A percentile compares a stretch with the other conserved stretches of the same genome.
Conservation (phyloP, 208 protist genomes). For the Endotrypanum monterogeii region DNA sequence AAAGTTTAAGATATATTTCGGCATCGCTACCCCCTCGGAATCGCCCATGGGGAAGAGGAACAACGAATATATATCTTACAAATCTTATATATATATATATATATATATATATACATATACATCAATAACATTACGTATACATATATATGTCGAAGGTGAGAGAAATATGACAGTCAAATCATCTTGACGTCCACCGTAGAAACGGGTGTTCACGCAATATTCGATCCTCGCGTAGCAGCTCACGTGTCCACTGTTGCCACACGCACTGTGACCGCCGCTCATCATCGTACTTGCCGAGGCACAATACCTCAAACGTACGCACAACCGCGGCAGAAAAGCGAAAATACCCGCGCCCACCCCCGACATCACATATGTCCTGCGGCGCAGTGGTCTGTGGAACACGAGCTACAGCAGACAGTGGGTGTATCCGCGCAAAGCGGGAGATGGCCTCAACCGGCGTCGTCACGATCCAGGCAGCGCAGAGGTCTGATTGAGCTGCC, state of each 20-base stretch:
- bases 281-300: slow-evolving; percentile 5
- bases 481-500: neutral
- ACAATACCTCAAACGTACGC: slow-evolving; percentile 28
- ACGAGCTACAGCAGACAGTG: neutral
- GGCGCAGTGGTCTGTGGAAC: neutral
- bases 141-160: too few relatives aligned
- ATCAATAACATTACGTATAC: too few relatives aligned
- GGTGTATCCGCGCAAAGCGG: neutral
- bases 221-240: slow-evolving; percentile 9
- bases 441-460: slow-evolving; percentile 18
- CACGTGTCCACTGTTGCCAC: slow-evolving; percentile 30
- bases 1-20: neutral
- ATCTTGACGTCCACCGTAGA: neutral
- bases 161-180: neutral
- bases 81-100: too few relatives aligned
- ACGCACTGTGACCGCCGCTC: slow-evolving; percentile 27
- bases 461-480: slow-evolving; percentile 1
- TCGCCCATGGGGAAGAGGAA: neutral
- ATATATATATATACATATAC: too few relatives aligned
- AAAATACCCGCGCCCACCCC: neutral
- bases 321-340: slow-evolving; percentile 11
- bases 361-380: neutral
- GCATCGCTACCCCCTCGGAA: neutral
- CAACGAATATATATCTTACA: too few relatives aligned
- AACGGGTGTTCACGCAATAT: neutral